Evolutionary conservation across 83 land plant genomes (phyloP).

Genomic region (Picea abies): DNA sequence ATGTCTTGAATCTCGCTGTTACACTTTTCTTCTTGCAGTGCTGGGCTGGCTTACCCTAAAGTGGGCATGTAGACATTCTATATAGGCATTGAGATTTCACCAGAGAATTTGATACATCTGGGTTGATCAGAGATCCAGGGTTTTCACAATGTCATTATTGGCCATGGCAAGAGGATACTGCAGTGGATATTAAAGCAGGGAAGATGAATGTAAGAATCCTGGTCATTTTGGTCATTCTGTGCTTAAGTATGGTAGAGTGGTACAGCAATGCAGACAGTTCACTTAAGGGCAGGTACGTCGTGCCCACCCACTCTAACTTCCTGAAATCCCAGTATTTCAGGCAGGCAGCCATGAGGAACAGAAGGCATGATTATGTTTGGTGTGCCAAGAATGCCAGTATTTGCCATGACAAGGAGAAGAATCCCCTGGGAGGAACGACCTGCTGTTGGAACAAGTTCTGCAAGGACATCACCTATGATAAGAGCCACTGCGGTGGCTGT

Average conservation of each 20-base stretch:
- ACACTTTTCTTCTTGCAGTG: neutral
- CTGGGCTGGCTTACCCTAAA: neutral
- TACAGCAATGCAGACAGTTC: slow-evolving; percentile 1
- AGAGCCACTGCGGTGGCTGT: slow-evolving; percentile 31
- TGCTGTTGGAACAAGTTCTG: slow-evolving; percentile 36
- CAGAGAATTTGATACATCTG: neutral
- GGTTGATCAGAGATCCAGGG: neutral
- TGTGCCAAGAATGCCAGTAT: slow-evolving; percentile 26
- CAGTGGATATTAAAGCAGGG: neutral
- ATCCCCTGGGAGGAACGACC: slow-evolving; percentile 28
- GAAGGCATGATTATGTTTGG: slow-evolving; percentile 14
- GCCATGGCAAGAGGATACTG: neutral
- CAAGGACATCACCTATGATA: slow-evolving; percentile 26
- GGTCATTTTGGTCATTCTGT: neutral
- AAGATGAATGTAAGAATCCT: neutral
- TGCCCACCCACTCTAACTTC: slow-evolving; percentile 11
- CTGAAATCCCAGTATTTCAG: slow-evolving; percentile 8
- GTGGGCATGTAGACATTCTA: neutral
- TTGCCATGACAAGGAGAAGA: slow-evolving; percentile 25
- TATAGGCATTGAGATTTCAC: neutral
- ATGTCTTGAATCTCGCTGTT: neutral
- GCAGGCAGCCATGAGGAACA: neutral
- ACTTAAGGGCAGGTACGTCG: neutral
- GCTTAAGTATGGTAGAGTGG: neutral
- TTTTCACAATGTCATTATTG: no score